A percentile compares a stretch with the other conserved stretches of the same genome.
These are phyloP conservation scores for Quercus parvula DNA, from an alignment of 306 rosid genomes.

Conservation along the genomic window DNA sequence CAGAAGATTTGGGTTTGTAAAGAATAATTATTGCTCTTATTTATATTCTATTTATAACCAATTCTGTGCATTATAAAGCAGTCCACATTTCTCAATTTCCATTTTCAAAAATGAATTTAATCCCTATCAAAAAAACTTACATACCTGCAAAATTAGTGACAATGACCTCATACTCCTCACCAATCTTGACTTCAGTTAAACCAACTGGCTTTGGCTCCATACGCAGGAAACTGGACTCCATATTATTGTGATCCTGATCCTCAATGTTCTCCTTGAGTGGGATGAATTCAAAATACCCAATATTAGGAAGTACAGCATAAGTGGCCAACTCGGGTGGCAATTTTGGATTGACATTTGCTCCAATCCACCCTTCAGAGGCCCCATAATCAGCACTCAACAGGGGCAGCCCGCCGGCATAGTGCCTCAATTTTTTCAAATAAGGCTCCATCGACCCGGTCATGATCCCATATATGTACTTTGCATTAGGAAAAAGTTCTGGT, in stretches of 20 bases:
- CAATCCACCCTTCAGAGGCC: constrained; percentile 95
- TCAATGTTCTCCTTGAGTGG: constrained; percentile 38
- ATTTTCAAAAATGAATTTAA: not conserved
- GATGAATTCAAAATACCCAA: constrained; percentile 88
- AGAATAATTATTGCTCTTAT: not conserved
- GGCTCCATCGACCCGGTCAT: constrained; percentile 98
- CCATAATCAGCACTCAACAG: constrained; percentile 88
- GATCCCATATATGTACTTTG: constrained; percentile 67
- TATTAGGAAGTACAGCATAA: constrained; percentile 77
- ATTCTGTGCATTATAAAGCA: not conserved
- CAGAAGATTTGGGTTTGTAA: not conserved
- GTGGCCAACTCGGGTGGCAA: constrained; percentile 66
- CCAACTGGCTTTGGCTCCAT: constrained; percentile 51
- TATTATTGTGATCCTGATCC: constrained; percentile 4
- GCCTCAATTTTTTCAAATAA: constrained; percentile 71
- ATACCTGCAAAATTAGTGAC: constrained; percentile 81
- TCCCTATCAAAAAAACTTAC: not conserved
- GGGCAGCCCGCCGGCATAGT: constrained; percentile 74
- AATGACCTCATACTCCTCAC: constrained; percentile 19
- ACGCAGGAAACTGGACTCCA: constrained; percentile 7
- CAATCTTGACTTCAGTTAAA: constrained; percentile 24
- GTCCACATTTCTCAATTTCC: not conserved
- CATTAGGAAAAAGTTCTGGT: constrained; percentile 81
- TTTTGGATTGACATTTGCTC: constrained; percentile 68
- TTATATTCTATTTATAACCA: not conserved